A percentile compares a stretch with the other conserved stretches of the same genome.
phyloP scores from a whole-genome alignment of 306 rosid genomes.

The Arachis hypogaea region DNA sequence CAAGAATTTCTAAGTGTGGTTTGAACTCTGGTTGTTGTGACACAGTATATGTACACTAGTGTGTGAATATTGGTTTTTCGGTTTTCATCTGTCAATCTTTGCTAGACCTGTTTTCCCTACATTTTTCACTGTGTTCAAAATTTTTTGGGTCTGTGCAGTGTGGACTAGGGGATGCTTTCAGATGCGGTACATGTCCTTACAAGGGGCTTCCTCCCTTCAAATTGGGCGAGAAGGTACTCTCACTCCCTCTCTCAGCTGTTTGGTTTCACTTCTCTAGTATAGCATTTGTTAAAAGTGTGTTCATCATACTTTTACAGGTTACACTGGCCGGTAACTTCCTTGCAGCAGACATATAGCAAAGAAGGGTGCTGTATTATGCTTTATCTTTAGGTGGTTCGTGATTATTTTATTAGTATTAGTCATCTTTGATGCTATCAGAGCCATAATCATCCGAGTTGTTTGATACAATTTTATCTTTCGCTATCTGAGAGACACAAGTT shows the following conservation, averaged over 20 bases:
- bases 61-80: background rate
- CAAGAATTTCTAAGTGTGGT: slow-evolving; percentile 8
- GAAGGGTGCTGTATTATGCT: background rate
- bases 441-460: slow-evolving; percentile 20
- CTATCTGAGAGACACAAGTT: background rate
- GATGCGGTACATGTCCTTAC: slow-evolving; percentile 94
- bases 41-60: background rate
- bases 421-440: slow-evolving; percentile 2
- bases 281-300: background rate
- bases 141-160: slow-evolving; percentile 64
- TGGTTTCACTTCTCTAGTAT: background rate
- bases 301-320: slow-evolving; percentile 56
- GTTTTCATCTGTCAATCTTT: slow-evolving; percentile 6
- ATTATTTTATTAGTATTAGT: background rate
- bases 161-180: slow-evolving; percentile 96
- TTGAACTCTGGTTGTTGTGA: background rate
- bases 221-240: slow-evolving; percentile 89
- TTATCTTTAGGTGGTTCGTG: slow-evolving; percentile 9
- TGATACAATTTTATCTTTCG: slow-evolving; percentile 7
- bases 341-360: slow-evolving; percentile 69
- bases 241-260: background rate
- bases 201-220: slow-evolving; percentile 94
- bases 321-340: slow-evolving; percentile 69
- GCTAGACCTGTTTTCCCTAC: background rate
- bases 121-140: slow-evolving; percentile 40